A percentile compares a stretch with the other conserved stretches of the same genome.
phyloP scores from a whole-genome alignment of 2,329 filamentous ascomycete species.

The Metarhizium humberi region DNA sequence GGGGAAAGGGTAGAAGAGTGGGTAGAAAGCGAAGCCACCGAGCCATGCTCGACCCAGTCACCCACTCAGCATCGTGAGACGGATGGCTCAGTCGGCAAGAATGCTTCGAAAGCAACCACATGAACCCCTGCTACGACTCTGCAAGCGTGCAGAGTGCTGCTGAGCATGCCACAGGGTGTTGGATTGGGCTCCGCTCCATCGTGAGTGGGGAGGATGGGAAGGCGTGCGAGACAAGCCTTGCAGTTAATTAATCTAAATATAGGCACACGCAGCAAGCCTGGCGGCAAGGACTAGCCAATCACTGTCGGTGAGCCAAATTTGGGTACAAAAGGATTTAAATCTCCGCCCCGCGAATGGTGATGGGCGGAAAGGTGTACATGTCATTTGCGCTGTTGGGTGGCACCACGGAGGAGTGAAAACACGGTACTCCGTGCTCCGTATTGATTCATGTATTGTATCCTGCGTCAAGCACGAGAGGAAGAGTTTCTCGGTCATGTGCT shows the following conservation, averaged over 20 bases:
- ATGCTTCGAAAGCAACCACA: slow-evolving; percentile 6
- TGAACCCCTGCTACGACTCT: slow-evolving; percentile 6
- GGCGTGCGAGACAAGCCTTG: slow-evolving; percentile 3
- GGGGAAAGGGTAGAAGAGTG: background rate
- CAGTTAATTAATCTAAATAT: slow-evolving; percentile 20
- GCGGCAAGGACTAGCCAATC: slow-evolving; percentile 24
- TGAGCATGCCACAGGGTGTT: background rate
- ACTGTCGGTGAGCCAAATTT: slow-evolving; percentile 15
- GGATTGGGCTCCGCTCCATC: slow-evolving; percentile 2
- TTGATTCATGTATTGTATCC: too few relatives aligned
- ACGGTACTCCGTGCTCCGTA: background rate
- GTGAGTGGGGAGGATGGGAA: background rate
- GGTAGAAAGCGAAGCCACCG: background rate
- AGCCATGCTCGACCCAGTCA: background rate
- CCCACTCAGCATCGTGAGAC: slow-evolving; percentile 1
- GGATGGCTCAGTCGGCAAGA: background rate
- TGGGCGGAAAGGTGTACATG: background rate
- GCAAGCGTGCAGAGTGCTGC: background rate
- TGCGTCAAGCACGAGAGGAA: too few relatives aligned
- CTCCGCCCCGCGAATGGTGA: background rate
- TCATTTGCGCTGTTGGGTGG: background rate
- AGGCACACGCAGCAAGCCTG: slow-evolving; percentile 18
- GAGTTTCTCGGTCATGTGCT: too few relatives aligned
- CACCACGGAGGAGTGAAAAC: background rate
- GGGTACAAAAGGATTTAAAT: slow-evolving; percentile 3